These are phyloP conservation scores for Leccinum subgranulosum DNA, from an alignment of 768 basidiomycete genomes.

Conservation along the genomic window DNA sequence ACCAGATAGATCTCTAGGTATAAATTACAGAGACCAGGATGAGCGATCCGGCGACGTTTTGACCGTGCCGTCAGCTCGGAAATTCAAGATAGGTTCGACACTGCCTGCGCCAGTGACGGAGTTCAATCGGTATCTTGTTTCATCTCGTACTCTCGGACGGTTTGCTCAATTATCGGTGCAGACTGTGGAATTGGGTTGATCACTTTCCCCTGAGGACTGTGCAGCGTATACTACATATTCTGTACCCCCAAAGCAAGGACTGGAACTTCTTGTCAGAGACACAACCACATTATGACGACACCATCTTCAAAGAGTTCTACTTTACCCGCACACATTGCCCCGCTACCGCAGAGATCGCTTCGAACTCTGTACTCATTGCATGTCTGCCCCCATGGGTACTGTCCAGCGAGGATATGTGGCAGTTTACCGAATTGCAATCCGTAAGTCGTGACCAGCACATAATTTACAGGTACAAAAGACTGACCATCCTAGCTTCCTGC, in stretches of 20 bases:
- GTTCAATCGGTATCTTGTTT: constrained; percentile 26
- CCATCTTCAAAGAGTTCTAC: constrained; percentile 44
- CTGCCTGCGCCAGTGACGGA: constrained; percentile 32
- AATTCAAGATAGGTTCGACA: constrained; percentile 24
- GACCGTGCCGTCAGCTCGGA: constrained; percentile 32
- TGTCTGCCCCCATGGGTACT: constrained; percentile 62
- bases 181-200: constrained; percentile 32
- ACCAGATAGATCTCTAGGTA: constrained; percentile 28
- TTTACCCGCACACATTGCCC: constrained; percentile 34
- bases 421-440: constrained; percentile 44
- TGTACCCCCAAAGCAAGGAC: constrained; percentile 39
- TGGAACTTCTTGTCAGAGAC: constrained; percentile 42
- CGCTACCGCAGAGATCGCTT: constrained; percentile 26
- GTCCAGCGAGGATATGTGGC: constrained; percentile 49
- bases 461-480: background rate
- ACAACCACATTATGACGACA: constrained; percentile 34
- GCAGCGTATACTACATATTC: constrained; percentile 40
- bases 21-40: constrained; percentile 24
- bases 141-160: background rate
- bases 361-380: constrained; percentile 45
- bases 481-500: constrained; percentile 24
- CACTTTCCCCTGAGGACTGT: constrained; percentile 33
- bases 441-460: constrained; percentile 10
- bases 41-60: constrained; percentile 25
- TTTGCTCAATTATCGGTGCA: constrained; percentile 7